Percentiles rank a stretch among this genome's conserved stretches.
Evolutionary conservation across 2,329 filamentous ascomycete species (phyloP).

Genomic region (Beauveria asiatica): DNA sequence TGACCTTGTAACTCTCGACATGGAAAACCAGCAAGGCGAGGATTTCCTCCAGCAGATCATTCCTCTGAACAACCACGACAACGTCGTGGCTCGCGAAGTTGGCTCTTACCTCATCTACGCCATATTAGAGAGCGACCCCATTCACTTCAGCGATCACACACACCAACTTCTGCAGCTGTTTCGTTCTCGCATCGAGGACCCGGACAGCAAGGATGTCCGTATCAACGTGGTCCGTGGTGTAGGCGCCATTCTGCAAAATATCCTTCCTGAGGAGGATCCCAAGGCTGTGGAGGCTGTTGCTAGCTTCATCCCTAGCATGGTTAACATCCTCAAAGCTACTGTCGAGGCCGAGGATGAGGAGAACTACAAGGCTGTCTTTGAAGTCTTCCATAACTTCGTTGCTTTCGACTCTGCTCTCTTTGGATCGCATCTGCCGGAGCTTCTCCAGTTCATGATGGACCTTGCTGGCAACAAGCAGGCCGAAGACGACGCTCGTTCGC

Average conservation of each 20-base stretch:
- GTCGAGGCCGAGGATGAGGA: conserved; percentile 78
- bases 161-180: conserved; percentile 75
- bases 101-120: conserved; percentile 90
- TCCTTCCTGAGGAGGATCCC: conserved; percentile 80
- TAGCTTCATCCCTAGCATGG: conserved; percentile 76
- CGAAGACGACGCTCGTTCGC: conserved; percentile 77
- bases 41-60: conserved; percentile 74
- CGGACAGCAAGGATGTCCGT: conserved; percentile 83
- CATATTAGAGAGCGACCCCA: conserved; percentile 78
- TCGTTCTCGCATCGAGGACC: conserved; percentile 77
- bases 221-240: conserved; percentile 91
- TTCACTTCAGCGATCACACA: conserved; percentile 75
- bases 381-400: conserved; percentile 93
- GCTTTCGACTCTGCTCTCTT: conserved; percentile 81
- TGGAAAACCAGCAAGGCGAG: conserved; percentile 65
- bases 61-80: conserved; percentile 66
- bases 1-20: conserved; percentile 75
- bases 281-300: conserved; percentile 68
- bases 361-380: conserved; percentile 81
- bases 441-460: conserved; percentile 90
- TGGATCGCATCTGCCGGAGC: conserved; percentile 76
- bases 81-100: conserved; percentile 75
- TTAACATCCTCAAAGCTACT: conserved; percentile 76
- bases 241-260: conserved; percentile 75
- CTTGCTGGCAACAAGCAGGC: conserved; percentile 67